Evolutionary conservation across 768 basidiomycete species (phyloP), one percentile per base, ranked within the genome.

Genomic region (Arthromyces matolae): DNA sequence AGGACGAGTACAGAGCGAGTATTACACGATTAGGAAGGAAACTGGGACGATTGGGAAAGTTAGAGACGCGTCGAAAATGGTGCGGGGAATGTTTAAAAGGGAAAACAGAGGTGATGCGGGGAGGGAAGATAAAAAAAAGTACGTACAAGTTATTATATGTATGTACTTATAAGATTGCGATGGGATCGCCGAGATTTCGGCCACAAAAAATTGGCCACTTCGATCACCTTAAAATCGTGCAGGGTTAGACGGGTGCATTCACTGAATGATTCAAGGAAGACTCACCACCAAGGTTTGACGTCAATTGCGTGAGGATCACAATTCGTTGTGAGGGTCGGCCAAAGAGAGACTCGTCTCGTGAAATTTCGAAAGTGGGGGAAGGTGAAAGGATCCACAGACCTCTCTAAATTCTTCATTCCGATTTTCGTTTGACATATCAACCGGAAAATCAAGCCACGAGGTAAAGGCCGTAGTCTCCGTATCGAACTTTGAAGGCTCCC

Each of bases 391-490:
- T 37, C 19, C 8, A 45, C 4, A n/a, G 23, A 25, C 10, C 34
- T 23, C 45, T 47, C 23, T 16, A 41, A 46, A 37, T 33, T 23
- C 36, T 28, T 9, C n/a, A 19, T 28, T 32, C 19, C 16, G 35
- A 14, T 20, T 43, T 48, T 29, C 37, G 20, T 25, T 39, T 48
- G 18, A 37, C 45, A 45, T 45, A 45, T 28, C 37, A 58, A 50
- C 50, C 52, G 56, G 53, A 54, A n/a, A 40, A 45, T 55, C 49
- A 51, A 10, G 45, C 53, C 53, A 58, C 47, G 51, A 58, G 56
- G 53, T 50, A 16, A 28, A 12, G 34, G 39, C 45, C 42, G 45
- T 40, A 45, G 42, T 46, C 37, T 36, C 42, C 52, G 44, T 38
- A 49, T 43, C 8, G 32, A 33, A 14, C 18, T 33, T 3, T 13